Percentiles rank a stretch among this genome's conserved stretches.
Conservation (phyloP, 352 stramenopile species). For the Globisporangium spiculum region DNA sequence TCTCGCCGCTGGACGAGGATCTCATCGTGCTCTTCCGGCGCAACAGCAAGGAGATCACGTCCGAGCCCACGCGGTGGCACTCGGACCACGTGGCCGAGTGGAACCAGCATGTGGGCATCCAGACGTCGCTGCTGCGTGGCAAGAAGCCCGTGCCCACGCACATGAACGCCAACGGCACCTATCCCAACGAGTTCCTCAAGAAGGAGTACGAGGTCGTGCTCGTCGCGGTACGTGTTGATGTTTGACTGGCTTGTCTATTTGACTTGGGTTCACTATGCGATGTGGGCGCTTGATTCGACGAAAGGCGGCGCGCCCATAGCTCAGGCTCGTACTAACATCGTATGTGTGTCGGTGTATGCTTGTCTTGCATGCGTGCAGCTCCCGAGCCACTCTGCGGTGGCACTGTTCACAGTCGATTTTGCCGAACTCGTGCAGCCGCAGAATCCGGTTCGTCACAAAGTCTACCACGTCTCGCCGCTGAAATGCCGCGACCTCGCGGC, state of each 20-base stretch:
- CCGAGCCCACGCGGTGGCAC: slow-evolving; percentile 62
- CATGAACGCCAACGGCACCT: slow-evolving; percentile 13
- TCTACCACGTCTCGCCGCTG: slow-evolving; percentile 59
- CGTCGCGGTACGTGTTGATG: slow-evolving; percentile 45
- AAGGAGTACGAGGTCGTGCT: slow-evolving; percentile 85
- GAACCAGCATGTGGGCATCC: slow-evolving; percentile 76
- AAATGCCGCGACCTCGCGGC: slow-evolving; percentile 77
- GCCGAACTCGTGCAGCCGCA: slow-evolving; percentile 60
- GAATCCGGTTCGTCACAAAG: slow-evolving; percentile 39
- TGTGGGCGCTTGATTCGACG: background rate
- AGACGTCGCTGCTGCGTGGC: slow-evolving; percentile 68
- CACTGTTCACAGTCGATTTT: slow-evolving; percentile 75
- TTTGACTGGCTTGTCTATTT: background rate
- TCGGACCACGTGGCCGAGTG: slow-evolving; percentile 67
- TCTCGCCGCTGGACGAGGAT: slow-evolving; percentile 66
- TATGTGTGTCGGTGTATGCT: background rate
- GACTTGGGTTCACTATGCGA: background rate
- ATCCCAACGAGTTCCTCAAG: slow-evolving; percentile 44
- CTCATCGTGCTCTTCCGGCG: slow-evolving; percentile 81
- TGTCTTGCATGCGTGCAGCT: slow-evolving; percentile 29
- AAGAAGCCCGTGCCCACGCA: slow-evolving; percentile 29
- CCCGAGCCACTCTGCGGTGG: slow-evolving; percentile 77
- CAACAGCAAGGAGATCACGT: slow-evolving; percentile 79
- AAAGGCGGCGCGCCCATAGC: background rate
- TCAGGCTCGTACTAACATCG: background rate